Evolutionary conservation across 2,329 filamentous ascomycete genomes (phyloP).

Genomic region (Calycina marina): DNA sequence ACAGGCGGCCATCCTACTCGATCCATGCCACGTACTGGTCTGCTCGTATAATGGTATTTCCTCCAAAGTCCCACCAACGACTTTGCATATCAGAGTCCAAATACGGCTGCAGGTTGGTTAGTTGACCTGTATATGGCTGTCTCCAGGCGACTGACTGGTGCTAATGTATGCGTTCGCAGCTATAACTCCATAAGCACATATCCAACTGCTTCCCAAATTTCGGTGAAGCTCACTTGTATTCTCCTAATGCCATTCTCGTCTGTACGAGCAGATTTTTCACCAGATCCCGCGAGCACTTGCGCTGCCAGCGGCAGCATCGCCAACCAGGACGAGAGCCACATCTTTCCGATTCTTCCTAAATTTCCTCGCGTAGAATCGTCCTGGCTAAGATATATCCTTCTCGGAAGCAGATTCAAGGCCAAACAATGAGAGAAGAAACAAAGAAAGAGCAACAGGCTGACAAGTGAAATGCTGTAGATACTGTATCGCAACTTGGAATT

Average conservation of each 20-base stretch:
- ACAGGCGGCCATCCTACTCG: conserved; percentile 2
- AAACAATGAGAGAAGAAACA: too few relatives aligned
- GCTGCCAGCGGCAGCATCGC: conserved; percentile 22
- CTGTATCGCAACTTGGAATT: too few relatives aligned
- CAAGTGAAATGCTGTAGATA: too few relatives aligned
- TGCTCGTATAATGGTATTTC: conserved; percentile 72
- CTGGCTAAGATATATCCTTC: too few relatives aligned
- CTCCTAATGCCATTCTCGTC: conserved; percentile 38
- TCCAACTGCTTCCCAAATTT: too few relatives aligned
- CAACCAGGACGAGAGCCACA: conserved; percentile 19
- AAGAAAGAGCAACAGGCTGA: too few relatives aligned
- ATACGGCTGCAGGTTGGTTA: too few relatives aligned
- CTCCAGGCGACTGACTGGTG: conserved; percentile 43
- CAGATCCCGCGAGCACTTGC: conserved; percentile 21
- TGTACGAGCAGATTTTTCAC: conserved; percentile 22
- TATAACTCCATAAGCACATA: conserved; percentile 26
- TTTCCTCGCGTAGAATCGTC: too few relatives aligned
- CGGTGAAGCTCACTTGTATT: conserved; percentile 41
- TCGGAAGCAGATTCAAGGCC: too few relatives aligned
- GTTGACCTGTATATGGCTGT: too few relatives aligned
- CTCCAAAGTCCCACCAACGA: conserved; percentile 98
- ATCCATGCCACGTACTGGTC: conserved; percentile 41
- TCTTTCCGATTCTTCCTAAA: too few relatives aligned
- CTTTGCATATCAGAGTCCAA: conserved; percentile 96
- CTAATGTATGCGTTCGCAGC: conserved; percentile 77